phyloP scores from a whole-genome alignment of 2,329 filamentous ascomycete species.

The Colletotrichum echinochloae region DNA sequence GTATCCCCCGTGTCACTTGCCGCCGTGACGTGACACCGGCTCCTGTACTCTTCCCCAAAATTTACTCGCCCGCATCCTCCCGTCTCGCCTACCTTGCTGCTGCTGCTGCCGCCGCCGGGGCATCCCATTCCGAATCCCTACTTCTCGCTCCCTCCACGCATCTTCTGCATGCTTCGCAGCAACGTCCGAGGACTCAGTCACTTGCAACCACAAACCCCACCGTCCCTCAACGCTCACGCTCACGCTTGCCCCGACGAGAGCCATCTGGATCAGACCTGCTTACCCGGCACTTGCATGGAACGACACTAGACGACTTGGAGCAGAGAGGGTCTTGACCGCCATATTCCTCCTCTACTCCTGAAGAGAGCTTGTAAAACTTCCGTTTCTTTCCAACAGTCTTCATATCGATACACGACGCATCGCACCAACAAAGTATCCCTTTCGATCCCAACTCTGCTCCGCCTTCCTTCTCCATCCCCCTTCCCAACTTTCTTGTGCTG shows the following conservation, averaged over 20 bases:
- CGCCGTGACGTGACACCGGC: slow-evolving; percentile 27
- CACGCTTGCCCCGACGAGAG: slow-evolving; percentile 8
- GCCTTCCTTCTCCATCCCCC: slow-evolving; percentile 38
- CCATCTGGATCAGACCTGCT: slow-evolving; percentile 17
- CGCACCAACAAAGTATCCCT: slow-evolving; percentile 38
- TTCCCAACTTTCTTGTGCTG: slow-evolving; percentile 49
- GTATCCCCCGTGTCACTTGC: slow-evolving; percentile 33
- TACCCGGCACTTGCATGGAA: slow-evolving; percentile 26
- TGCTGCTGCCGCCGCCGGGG: slow-evolving; percentile 23
- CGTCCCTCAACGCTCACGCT: slow-evolving; percentile 11
- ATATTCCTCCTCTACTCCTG: slow-evolving; percentile 10
- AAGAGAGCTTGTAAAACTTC: slow-evolving; percentile 6
- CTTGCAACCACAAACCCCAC: slow-evolving; percentile 19
- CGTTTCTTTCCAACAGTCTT: slow-evolving; percentile 18
- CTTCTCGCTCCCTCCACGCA: slow-evolving; percentile 23
- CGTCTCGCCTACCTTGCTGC: slow-evolving; percentile 16
- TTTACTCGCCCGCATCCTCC: slow-evolving; percentile 14
- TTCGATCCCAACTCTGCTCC: slow-evolving; percentile 36
- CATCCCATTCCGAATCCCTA: slow-evolving; percentile 33
- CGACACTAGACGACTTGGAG: slow-evolving; percentile 18
- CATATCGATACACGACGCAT: slow-evolving; percentile 30
- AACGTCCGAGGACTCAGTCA: slow-evolving; percentile 6
- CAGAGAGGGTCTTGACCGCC: slow-evolving; percentile 12
- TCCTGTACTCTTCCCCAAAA: slow-evolving; percentile 20
- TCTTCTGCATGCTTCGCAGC: slow-evolving; percentile 28